phyloP scores from a whole-genome alignment of 768 basidiomycete genomes.

The Pleurotus citrinopileatus region DNA sequence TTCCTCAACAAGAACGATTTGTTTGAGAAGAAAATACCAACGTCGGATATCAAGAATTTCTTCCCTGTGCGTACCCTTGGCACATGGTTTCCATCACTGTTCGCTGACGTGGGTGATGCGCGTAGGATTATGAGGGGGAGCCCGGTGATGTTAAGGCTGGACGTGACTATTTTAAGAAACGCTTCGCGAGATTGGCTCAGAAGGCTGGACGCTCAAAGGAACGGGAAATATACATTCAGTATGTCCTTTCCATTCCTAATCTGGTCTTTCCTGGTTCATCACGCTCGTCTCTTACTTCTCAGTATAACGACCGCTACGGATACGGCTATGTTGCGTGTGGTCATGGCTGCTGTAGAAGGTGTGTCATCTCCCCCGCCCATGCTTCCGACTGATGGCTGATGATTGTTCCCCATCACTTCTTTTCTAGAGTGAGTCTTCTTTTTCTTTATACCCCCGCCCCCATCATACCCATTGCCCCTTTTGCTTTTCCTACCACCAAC shows the following conservation, averaged over 20 bases:
- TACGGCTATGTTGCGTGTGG: constrained; percentile 81
- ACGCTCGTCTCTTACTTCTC: constrained; percentile 4
- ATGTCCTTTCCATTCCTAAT: constrained; percentile 31
- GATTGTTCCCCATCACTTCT: constrained; percentile 15
- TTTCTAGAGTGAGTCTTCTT: constrained; percentile 61
- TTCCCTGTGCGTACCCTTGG: constrained; percentile 59
- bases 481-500: constrained; percentile 18
- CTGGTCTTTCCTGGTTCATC: background rate
- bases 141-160: constrained; percentile 69
- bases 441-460: constrained; percentile 22
- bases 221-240: constrained; percentile 94
- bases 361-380: constrained; percentile 19
- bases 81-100: background rate
- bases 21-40: constrained; percentile 78
- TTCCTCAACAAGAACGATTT: constrained; percentile 96
- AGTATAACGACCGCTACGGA: constrained; percentile 91
- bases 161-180: constrained; percentile 85
- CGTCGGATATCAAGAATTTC: constrained; percentile 83
- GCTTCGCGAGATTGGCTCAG: constrained; percentile 79
- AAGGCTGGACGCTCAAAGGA: constrained; percentile 84
- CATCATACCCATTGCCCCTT: constrained; percentile 12
- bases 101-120: constrained; percentile 5
- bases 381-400: constrained; percentile 10
- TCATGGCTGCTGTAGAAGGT: constrained; percentile 98
- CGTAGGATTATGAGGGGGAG: constrained; percentile 82